Evolutionary conservation across 2,329 filamentous ascomycete genomes (phyloP), one percentile per base, ranked within the genome.

Genomic region (Colletotrichum paranaense): DNA sequence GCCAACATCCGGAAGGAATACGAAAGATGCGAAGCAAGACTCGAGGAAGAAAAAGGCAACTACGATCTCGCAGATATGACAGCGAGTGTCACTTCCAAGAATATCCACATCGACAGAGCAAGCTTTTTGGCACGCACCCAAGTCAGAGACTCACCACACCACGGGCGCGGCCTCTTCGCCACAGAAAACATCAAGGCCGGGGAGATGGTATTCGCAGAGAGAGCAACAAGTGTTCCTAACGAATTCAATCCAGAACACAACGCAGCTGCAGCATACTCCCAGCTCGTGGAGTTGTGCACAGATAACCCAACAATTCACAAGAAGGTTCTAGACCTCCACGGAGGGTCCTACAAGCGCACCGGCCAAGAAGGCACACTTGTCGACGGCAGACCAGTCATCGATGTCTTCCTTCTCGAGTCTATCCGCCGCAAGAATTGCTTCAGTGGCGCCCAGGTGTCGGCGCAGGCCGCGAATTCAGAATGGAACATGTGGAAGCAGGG

Each of bases 111-210:
- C 19, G 75, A 8, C 64, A 63, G 62, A n/a, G 83, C 79, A 2
- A 82, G 80, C 12, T 85, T 84, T 75, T 71, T 81, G 8, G 52
- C 74, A 2, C 79, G 81, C 56, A 83, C 81, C 2, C 74, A 76
- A 26, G 75, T 85, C 16, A 75, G 66, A n/a, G 69, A 78, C 0
- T 84, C 83, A 5, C 70, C 75, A 0, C 76, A 78, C 30, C 78
- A 82, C 75, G 85, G 86, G 11, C 80, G 81, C 3, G 86, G 85
- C 2, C 77, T 87, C 2, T 87, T 87, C 70, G 84, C 85, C 0
- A 78, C 79, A 0, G 76, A 78, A 22, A 76, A 80, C 58, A 77
- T 87, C 58, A 76, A 76, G 5, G 79, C 81, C 0, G 85, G 85
- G 59, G 83, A 85, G 1, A 58, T 87, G 2, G 78, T 87, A 26